These are phyloP conservation scores for Cladobotryum mycophilum DNA, from an alignment of 2,329 filamentous ascomycete species.

Conservation along the genomic window DNA sequence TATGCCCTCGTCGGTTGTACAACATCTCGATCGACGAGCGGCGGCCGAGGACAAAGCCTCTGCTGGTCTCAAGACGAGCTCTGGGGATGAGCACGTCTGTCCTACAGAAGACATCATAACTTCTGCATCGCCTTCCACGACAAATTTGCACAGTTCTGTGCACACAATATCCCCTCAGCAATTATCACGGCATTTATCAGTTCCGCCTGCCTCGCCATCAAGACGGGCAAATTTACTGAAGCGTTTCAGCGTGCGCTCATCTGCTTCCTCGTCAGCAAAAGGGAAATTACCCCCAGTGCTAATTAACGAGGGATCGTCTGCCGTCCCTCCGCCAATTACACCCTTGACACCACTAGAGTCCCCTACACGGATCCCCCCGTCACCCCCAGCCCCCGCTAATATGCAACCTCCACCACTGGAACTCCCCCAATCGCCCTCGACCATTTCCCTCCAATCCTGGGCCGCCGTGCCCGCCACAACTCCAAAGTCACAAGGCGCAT, in stretches of 20 bases:
- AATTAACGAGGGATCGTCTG: slow-evolving; percentile 12
- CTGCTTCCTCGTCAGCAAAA: slow-evolving; percentile 19
- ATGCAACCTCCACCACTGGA: slow-evolving; percentile 10
- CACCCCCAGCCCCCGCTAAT: slow-evolving; percentile 15
- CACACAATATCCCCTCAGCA: not conserved
- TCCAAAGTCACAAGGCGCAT: slow-evolving; percentile 16
- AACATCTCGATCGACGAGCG: slow-evolving; percentile 9
- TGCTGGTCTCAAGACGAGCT: too few species aligned
- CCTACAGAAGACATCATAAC: too few species aligned
- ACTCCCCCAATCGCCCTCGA: slow-evolving; percentile 2
- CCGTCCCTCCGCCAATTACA: not conserved
- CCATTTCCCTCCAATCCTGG: slow-evolving; percentile 5
- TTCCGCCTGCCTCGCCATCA: slow-evolving; percentile 2
- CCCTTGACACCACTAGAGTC: slow-evolving; percentile 11
- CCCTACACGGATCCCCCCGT: slow-evolving; percentile 20
- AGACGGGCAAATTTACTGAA: slow-evolving; percentile 20
- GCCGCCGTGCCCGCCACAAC: slow-evolving; percentile 12
- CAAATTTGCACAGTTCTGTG: too few species aligned
- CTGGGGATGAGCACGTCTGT: too few species aligned
- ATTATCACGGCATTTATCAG: not conserved
- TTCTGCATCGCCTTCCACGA: too few species aligned
- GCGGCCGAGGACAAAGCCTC: too few species aligned
- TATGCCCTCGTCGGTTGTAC: slow-evolving; percentile 5
- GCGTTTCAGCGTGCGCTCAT: slow-evolving; percentile 22
- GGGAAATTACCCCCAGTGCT: slow-evolving; percentile 18